Conservation (phyloP, 2,329 filamentous ascomycete genomes). For the Diaporthe amygdali region DNA sequence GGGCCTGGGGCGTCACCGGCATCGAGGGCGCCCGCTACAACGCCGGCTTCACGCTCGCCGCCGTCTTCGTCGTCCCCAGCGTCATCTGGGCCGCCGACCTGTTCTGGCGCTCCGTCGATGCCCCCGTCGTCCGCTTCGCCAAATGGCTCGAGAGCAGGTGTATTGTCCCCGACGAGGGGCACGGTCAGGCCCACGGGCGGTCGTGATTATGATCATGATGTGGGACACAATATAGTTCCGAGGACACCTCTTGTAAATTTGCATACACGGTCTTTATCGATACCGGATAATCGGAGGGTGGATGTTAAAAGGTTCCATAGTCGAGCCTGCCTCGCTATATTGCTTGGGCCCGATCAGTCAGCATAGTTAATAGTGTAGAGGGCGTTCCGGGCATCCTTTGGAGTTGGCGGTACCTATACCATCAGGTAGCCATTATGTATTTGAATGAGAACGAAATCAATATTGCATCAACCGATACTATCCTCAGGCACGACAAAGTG, state of each 20-base stretch:
- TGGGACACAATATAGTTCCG: neutral
- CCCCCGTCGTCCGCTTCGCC: slow-evolving; percentile 60
- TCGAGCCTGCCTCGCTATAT: neutral
- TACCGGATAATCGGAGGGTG: neutral
- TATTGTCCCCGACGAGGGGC: slow-evolving; percentile 29
- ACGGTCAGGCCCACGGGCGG: neutral
- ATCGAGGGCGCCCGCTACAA: slow-evolving; percentile 51
- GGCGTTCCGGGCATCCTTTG: slow-evolving; percentile 10
- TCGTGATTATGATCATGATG: neutral
- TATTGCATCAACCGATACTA: neutral
- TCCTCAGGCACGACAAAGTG: neutral
- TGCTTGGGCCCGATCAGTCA: neutral
- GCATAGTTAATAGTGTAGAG: neutral
- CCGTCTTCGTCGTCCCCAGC: slow-evolving; percentile 52
- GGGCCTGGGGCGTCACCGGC: slow-evolving; percentile 54
- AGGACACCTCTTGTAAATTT: neutral
- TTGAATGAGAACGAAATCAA: neutral
- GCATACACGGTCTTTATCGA: slow-evolving; percentile 8
- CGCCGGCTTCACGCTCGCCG: slow-evolving; percentile 51
- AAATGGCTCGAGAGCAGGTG: slow-evolving; percentile 59
- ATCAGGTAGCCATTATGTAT: neutral
- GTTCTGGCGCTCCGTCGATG: slow-evolving; percentile 61
- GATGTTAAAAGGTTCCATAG: neutral
- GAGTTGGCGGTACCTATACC: slow-evolving; percentile 13
- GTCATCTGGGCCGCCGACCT: slow-evolving; percentile 61